These are phyloP conservation scores for Penicillium decumbens DNA, from an alignment of 2,329 filamentous ascomycete genomes.

Conservation along the genomic window DNA sequence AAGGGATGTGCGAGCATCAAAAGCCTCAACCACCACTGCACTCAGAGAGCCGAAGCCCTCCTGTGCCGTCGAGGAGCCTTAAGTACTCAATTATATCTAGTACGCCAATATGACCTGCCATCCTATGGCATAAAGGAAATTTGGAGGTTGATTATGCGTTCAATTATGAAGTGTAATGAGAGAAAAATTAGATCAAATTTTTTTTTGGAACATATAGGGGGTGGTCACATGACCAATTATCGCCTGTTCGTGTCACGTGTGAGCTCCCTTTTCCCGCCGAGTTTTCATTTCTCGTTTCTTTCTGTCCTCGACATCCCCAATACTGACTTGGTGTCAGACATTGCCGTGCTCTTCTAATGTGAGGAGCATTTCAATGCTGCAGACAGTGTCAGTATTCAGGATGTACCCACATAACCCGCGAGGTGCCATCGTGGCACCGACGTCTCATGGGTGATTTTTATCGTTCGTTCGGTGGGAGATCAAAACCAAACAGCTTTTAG, in stretches of 20 bases:
- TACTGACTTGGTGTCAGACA: neutral
- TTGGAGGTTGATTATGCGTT: conserved; percentile 50
- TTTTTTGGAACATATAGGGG: conserved; percentile 13
- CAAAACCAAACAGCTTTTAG: conserved; percentile 48
- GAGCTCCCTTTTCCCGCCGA: conserved; percentile 1
- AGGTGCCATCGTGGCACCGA: conserved; percentile 27
- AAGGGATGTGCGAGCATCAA: conserved; percentile 38
- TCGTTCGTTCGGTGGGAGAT: conserved; percentile 46
- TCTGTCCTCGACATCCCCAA: neutral
- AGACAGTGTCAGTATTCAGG: neutral
- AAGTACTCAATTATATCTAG: conserved; percentile 37
- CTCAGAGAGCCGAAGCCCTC: conserved; percentile 24
- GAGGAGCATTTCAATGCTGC: conserved; percentile 3
- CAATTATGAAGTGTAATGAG: conserved; percentile 40
- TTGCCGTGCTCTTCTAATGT: conserved; percentile 13
- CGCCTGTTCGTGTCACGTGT: conserved; percentile 12
- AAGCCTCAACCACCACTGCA: conserved; percentile 37
- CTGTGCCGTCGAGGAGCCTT: conserved; percentile 33
- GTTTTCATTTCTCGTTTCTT: conserved; percentile 1
- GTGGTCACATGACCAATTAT: conserved; percentile 9
- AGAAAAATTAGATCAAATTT: conserved; percentile 17
- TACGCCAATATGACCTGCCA: conserved; percentile 49
- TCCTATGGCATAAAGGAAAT: conserved; percentile 37
- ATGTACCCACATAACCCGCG: conserved; percentile 24
- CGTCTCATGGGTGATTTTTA: conserved; percentile 40